These are phyloP conservation scores for Croton laevigatus DNA, from an alignment of 441 rosid genomes.

Conservation along the genomic window DNA sequence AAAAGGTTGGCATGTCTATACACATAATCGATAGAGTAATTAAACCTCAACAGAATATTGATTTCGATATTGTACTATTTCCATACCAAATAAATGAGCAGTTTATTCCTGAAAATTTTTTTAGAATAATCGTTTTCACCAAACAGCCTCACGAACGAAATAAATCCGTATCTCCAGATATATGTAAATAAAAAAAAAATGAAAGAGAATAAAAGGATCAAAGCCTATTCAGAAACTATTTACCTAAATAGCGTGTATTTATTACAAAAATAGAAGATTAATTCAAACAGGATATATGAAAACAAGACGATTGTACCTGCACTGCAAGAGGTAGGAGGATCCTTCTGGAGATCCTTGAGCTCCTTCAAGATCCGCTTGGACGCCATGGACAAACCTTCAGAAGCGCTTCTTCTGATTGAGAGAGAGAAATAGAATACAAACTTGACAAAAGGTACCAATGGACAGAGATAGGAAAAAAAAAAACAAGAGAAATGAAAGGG, in stretches of 20 bases:
- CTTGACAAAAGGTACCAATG: constrained; percentile 4
- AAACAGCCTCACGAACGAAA: not conserved
- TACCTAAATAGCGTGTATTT: no score
- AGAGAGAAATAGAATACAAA: not conserved
- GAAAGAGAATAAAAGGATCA: not conserved
- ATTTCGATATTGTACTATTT: not conserved
- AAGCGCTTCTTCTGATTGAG: not conserved
- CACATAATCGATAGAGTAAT: not conserved
- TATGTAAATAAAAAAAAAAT: not conserved
- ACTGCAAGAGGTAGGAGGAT: constrained; percentile 76
- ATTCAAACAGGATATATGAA: not conserved
- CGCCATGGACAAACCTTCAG: constrained; percentile 28
- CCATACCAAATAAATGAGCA: not conserved
- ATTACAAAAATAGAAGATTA: no score
- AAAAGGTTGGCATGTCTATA: not conserved
- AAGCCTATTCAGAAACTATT: not conserved
- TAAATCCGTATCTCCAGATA: not conserved
- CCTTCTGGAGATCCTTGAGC: constrained; percentile 67
- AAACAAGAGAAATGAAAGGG: no score
- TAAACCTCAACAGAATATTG: not conserved
- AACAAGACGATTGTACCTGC: constrained; percentile 31
- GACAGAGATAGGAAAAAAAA: not conserved
- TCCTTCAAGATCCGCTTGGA: constrained; percentile 71
- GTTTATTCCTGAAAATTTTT: not conserved
- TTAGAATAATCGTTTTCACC: not conserved